Evolutionary conservation across 179 eudicot species (phyloP).

Genomic region (Pouteria campechiana): DNA sequence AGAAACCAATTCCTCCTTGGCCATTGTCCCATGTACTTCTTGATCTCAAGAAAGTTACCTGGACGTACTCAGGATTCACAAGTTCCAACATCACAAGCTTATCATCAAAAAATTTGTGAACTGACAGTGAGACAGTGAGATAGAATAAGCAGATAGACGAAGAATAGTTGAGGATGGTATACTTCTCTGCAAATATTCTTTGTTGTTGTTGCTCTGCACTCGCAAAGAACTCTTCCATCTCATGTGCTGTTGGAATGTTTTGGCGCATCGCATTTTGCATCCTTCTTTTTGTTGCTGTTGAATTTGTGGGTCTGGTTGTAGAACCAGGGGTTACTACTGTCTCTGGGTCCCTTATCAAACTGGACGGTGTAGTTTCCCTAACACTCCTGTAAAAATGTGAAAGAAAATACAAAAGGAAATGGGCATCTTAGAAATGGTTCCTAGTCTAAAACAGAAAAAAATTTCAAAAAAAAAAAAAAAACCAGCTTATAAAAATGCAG

Average conservation of each 20-base stretch:
- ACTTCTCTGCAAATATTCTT: conserved; percentile 47
- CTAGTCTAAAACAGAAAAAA: too few relatives aligned
- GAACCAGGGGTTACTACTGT: conserved; percentile 47
- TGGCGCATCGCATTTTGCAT: conserved; percentile 14
- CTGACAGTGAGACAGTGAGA: too few relatives aligned
- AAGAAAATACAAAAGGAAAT: neutral
- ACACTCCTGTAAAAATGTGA: conserved; percentile 39
- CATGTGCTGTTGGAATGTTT: conserved; percentile 35
- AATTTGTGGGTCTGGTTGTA: conserved; percentile 32
- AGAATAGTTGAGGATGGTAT: too few relatives aligned
- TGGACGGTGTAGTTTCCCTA: conserved; percentile 83
- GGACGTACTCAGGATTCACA: neutral
- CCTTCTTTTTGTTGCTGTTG: conserved; percentile 20
- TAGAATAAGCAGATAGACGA: too few relatives aligned
- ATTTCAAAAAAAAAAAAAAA: too few relatives aligned
- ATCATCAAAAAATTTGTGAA: too few relatives aligned
- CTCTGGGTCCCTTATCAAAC: conserved; percentile 49
- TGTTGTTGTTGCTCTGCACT: conserved; percentile 39
- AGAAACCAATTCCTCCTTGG: too few relatives aligned
- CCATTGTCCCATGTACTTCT: too few relatives aligned
- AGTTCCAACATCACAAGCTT: neutral
- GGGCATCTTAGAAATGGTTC: neutral
- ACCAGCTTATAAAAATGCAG: too few relatives aligned
- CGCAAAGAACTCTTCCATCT: conserved; percentile 68
- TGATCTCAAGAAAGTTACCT: too few relatives aligned